Evolutionary conservation across 2,329 filamentous ascomycete genomes (phyloP).

Genomic region (Aspergillus niger): DNA sequence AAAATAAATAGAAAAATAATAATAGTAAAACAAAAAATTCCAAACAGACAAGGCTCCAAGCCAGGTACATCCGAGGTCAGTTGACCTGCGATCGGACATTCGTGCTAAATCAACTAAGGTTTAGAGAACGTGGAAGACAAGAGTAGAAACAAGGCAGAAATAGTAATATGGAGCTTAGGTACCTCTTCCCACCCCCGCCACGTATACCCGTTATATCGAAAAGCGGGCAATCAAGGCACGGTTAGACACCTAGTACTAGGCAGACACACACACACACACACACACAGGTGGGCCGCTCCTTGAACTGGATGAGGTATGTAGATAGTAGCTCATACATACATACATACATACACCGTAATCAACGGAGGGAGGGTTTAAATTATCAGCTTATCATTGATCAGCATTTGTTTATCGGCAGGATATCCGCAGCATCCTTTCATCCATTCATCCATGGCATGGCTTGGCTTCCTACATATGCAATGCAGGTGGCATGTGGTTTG

Average conservation of each 20-base stretch:
- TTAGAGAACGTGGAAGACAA: background rate
- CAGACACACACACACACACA: background rate
- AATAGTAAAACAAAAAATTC: background rate
- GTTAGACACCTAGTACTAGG: background rate
- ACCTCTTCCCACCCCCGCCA: too few relatives aligned
- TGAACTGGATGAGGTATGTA: too few relatives aligned
- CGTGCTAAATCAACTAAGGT: background rate
- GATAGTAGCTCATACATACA: too few relatives aligned
- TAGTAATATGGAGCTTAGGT: too few relatives aligned
- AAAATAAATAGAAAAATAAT: too few relatives aligned
- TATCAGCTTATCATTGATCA: background rate
- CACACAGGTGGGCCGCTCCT: too few relatives aligned
- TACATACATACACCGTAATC: too few relatives aligned
- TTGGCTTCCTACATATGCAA: slow-evolving; percentile 4
- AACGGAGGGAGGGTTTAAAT: background rate
- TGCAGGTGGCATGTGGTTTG: slow-evolving; percentile 1
- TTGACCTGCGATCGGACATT: slow-evolving; percentile 24
- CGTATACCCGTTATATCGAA: too few relatives aligned
- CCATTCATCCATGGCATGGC: background rate
- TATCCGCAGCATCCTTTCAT: background rate
- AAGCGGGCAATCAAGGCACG: background rate
- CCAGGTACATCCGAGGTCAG: slow-evolving; percentile 15
- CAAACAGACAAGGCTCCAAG: background rate
- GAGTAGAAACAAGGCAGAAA: background rate
- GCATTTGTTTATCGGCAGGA: background rate